Evolutionary conservation across 2,329 filamentous ascomycete species (phyloP), one percentile per base, ranked within the genome.

Genomic region (Neurospora sp.): DNA sequence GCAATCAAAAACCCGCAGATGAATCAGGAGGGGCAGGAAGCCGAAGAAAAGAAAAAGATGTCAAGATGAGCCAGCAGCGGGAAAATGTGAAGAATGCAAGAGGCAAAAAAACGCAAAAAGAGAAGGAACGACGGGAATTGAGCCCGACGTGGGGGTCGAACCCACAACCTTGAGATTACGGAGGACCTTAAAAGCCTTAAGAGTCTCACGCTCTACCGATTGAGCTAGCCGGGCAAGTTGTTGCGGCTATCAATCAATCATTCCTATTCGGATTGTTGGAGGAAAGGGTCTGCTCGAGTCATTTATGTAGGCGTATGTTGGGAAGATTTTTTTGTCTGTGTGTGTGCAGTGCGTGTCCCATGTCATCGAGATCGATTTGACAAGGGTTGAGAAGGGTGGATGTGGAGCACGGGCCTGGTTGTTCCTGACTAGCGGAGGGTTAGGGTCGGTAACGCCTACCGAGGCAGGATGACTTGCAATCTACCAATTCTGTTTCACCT

Each of bases 191-290:
- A 2, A 28, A 28, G 28, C 70, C 40, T 85, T 86, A 86, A 86
- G 87, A 89, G 88, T 89, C 87, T 88, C 84, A 89, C 87, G 87
- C 87, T 90, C 87, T 90, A 89, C 85, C 85, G 85, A 88, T 87
- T 88, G 86, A 88, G 86, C 85, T 88, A 88, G 83, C 84, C 83
- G 81, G 83, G 83, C 83, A 68, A 62, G 23, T 17, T 40, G 7
- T 5, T 40, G 15, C n/a, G n/a, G 19, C 46, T 23, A 52, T 52
- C 3, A 52, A 52, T 52, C 46, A 52, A 52, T 52, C 46, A 52
- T 52, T 52, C 46, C 46, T 52, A 3, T 52, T 23, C 10, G 10
- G 19, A 46, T 52, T 8, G 46, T 28, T 52, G 46, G 11, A 28
- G 1, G 10, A 23, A 15, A 15, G 2, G 6, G 19, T 2, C 0